Base-by-base conservation (phyloP, 345 rosid species). In the Lenwebbia sp. region DNA sequence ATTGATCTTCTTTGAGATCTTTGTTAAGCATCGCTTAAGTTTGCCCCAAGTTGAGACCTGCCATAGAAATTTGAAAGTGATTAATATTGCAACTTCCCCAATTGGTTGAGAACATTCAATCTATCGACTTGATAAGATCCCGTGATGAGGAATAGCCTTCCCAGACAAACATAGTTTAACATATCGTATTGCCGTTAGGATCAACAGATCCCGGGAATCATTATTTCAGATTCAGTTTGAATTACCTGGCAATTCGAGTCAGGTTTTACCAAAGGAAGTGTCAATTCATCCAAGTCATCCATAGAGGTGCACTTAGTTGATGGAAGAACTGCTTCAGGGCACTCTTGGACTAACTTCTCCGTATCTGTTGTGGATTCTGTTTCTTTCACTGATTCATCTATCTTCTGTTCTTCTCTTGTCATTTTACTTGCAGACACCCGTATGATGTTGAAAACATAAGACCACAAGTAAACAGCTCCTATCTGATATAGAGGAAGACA, bases 401-500 rank as follows among this genome's bases (percentile, higher is more conserved):
- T 85, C 70, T 83, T 53, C 52, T 70, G 82, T 49, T 84, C 84
- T 57, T 50, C 84, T 23, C 82, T 85, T n/a, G 82, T 19, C 62
- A 23, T 82, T 41, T 82, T 86, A 40, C 49, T 84, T 21, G 92
- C 82, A 58, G 85, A 91, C 25, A 86, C 53, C 26, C 93, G 89
- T 82, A 92, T 44, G 3, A 92, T 88, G 87, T 89, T 90, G 88
- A 88, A 90, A 26, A 91, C 92, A 57, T 92, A 92, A 21, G 90
- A 88, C 94, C 94, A 92, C 87, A 91, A 21, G 87, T 75, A 91
- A 84, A 91, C 82, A 28, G 92, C 85, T 88, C 92, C 93, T 81
- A 90, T 83, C 94, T 92, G 90, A 87, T 85, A 82, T 47, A 70
- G 9, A 78, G 15, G 83, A 56, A 44, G 83, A 21, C 10, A 83